Evolutionary conservation across 2,329 filamentous ascomycete genomes (phyloP), one percentile per base, ranked within the genome.

Genomic region (Myriosclerotinia curreyana): DNA sequence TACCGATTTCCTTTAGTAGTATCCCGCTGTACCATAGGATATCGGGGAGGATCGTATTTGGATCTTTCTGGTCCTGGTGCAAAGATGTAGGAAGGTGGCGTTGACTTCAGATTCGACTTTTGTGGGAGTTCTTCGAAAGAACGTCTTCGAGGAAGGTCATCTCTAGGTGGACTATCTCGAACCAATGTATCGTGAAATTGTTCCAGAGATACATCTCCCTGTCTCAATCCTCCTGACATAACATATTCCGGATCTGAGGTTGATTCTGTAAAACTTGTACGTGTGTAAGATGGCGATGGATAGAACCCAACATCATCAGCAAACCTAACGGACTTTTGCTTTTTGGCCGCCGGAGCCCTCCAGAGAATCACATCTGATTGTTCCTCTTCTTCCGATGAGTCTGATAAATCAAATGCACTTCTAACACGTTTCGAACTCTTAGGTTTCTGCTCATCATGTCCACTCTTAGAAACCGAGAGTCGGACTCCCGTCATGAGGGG

Each of bases 311-410:
- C 0, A 59, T 48, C 55, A 25, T 48, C 31, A 20, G 42, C 8
- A 59, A 59, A 36, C 11, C 42, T 48, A 25, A 59, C 28, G 2
- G 40, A 34, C 25, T 25, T 59, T 25, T 46, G 42, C 55, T 48
- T 59, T 36, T 48, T 59, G 2, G 28, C 12, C 15, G 5, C 55
- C 22, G 55, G n/a, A 22, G 40, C 40, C 44, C 20, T 25, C 40
- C 7, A 14, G 17, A 34, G 25, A 46, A 34, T 3, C 20, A 2
- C 8, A 56, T 34, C 17, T 8, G 20, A 11, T 20, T 48, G 15
- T 36, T 20, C 8, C 4, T 20, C n/a, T 14, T 58, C 31, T 46
- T 58, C 28, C 15, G 6, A 8, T 20, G 9, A 34, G 20, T 20
- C 20, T 25, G 20, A n/a, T 36, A n/a, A 36, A 36, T n/a, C 20